Evolutionary conservation across 345 rosid species (phyloP), one percentile per base, ranked within the genome.

Genomic region (Combretum micranthum): DNA sequence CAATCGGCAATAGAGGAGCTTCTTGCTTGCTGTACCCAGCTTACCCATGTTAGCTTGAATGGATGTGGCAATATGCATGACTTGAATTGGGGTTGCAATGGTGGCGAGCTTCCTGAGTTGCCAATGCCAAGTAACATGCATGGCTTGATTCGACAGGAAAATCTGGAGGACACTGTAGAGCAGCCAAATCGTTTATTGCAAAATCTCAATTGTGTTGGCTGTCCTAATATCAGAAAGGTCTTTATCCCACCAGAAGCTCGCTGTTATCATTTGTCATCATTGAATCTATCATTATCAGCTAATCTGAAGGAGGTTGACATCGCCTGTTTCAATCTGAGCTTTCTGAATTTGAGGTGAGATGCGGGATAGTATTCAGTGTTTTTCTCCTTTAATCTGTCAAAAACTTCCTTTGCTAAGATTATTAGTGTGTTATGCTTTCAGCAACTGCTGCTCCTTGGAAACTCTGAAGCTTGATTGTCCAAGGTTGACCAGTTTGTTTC

Each of bases 21-120:
- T 69, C 97, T 93, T 77, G 82, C 92, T 21, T 82, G 70, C 70
- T 89, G 97, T 76, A 87, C 90, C 13, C 92, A 85, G 67, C 84
- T 93, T 62, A 93, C 95, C 55, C 99, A 87, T 62, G 64, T 90
- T 76, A 89, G 97, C 78, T 82, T 93, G 82, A 90, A 85, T 55
- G 99, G 96, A 61, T 93, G 96, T 67, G 76, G 69, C 47, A 93
- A 90, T 67, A 82, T 93, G 95, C 97, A 90, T 68, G 95, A 93
- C 78, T 85, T 93, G 51, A 81, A 87, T 67, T 93, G 97, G 99
- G 87, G 82, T 67, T 70, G 72, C 59, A 65, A 59, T 73, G 73
- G 67, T 71, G 80, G 66, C 55, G 80, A 65, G 52, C 73, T 55
- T 56, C 54, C 77, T 57, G 78, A 76, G 66, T 55, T 69, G 18